Evolutionary conservation across 2,329 filamentous ascomycete genomes (phyloP), one percentile per base, ranked within the genome.

Genomic region (Xylaria sp.): DNA sequence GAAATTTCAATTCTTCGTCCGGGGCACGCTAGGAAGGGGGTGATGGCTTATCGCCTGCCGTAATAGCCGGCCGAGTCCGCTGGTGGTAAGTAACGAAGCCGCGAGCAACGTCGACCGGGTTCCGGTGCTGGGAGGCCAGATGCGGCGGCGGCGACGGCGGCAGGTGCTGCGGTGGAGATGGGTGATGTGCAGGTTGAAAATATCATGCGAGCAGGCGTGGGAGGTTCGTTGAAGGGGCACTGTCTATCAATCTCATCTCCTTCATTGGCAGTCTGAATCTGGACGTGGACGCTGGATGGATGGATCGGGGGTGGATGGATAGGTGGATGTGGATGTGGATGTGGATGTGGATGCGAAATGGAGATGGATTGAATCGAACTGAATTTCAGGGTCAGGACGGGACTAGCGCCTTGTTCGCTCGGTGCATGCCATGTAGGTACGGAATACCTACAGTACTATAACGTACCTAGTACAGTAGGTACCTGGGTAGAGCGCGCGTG

Each of bases 1-100:
- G 7, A 35, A 23, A 23, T 35, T 11, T 23, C 46, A 48, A 41
- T 61, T 54, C 44, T 38, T 40, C 19, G 21, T 59, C 51, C 21
- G 27, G 35, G 37, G 17, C 38, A 15, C 46, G 43, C 17, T n/a
- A 48, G 52, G 27, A 15, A 52, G 35, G 5, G 9, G 33, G 47
- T 51, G 11, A n/a, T 33, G 60, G 48, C 40, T 35, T 46, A 27
- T 64, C 64, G 65, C 62, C 60, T 66, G 60, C 62, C 57, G 62
- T 44, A 48, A 62, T 47, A 64, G 52, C 60, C 66, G 59, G 64
- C 51, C 59, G 57, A 47, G 59, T 56, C 58, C 58, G 59, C 52
- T 56, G 58, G 46, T 62, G 43, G 46, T 44, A 21, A 35, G 38
- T 37, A 31, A 38, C 43, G 15, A 44, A 33, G 52, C 55, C 31